These are phyloP conservation scores for Cercospora berteroae DNA, from an alignment of 2,329 filamentous ascomycete species.

Conservation along the genomic window DNA sequence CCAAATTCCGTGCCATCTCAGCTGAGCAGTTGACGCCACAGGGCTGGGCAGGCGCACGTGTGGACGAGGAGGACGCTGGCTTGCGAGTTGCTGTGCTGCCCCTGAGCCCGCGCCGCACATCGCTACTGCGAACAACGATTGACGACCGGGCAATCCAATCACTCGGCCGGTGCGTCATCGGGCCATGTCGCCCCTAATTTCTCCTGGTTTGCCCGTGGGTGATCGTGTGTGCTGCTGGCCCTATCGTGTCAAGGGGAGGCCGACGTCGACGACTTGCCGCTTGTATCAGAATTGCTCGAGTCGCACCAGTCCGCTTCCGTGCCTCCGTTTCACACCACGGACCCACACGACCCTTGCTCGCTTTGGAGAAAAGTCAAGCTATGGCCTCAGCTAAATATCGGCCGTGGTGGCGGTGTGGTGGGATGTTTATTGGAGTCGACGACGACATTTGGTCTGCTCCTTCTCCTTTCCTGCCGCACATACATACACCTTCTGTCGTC, in stretches of 20 bases:
- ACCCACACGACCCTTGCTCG: not conserved
- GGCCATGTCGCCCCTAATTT: not conserved
- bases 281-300: conserved; percentile 4
- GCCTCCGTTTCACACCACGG: not conserved
- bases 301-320: conserved; percentile 3
- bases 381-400: conserved; percentile 11
- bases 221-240: not conserved
- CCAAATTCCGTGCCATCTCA: not conserved
- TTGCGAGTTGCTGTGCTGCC: not conserved
- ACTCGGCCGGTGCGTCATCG: not conserved
- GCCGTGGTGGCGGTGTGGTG: conserved; percentile 15
- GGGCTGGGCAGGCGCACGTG: not conserved
- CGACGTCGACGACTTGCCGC: not conserved
- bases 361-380: conserved; percentile 11
- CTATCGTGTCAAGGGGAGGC: not conserved
- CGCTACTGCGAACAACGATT: not conserved
- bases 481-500: not conserved
- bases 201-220: not conserved
- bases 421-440: conserved; percentile 5
- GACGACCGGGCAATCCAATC: not conserved
- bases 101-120: not conserved
- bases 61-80: not conserved
- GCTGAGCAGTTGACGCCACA: not conserved
- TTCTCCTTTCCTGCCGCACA: conserved; percentile 2
- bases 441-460: not conserved